Base-by-base conservation (phyloP, 768 basidiomycete genomes). In the Guyanaporus albipodus region DNA sequence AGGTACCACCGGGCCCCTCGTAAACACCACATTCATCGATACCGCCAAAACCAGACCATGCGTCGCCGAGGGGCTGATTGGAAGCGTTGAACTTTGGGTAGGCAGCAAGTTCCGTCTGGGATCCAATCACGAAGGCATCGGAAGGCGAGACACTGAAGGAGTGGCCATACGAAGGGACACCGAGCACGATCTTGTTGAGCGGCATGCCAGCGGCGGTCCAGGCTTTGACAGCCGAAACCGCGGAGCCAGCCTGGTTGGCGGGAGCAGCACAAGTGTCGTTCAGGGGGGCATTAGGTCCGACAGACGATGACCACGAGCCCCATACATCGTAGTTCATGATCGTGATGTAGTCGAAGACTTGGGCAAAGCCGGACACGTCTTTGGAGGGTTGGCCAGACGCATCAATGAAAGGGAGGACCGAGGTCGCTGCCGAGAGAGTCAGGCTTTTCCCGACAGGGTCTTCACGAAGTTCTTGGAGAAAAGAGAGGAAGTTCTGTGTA, bases 121-220 rank as follows among this genome's bases (percentile, higher is more conserved):
- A 68, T 11, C 56, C 59, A 22, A 57, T 44, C 4, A 58, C 50
- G 49, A 76, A 57, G 0, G 79, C 79, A 23, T 66, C 56, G 9
- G 49, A 55, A 5, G 61, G 37, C 6, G 73, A 58, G 31, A 78
- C 73, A 8, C 50, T 52, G 70, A 74, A 93, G 9, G 88, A 82
- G 64, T 90, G 88, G 0, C 91, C 91, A 66, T 90, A 94, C 4
- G 83, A 67, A 9, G 91, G 79, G 2, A 94, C 80, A 37, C 88
- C 91, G 8, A 96, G 78, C 10, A 91, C 79, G 48, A 94, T 86
- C 68, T 85, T 63, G 46, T 55, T 8, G 18, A 67, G 61, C 2
- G 91, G 88, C 61, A 96, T 83, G 7, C 87, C 87, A 29, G 92
- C 90, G 3, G 62, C 57, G 1, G 70, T 77, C 94, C 93, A 96